Base-by-base conservation (phyloP, 2,329 filamentous ascomycete species). In the Fonsecaea erecta region DNA sequence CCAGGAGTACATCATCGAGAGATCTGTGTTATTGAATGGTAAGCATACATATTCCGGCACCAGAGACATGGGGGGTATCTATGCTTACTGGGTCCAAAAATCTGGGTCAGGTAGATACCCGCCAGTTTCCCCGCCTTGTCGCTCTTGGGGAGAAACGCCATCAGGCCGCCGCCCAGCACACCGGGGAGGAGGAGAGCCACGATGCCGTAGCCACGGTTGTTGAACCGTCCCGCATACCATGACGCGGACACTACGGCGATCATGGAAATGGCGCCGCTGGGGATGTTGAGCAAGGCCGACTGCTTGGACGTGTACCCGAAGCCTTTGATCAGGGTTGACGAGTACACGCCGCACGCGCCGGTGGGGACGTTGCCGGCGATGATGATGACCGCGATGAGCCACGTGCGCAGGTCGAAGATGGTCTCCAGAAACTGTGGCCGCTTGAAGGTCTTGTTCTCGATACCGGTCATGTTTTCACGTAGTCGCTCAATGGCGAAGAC, bases 401-500 rank as follows among this genome's bases (percentile, higher is more conserved):
- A 81, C 0, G 82, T 78, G 57, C 83, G 80, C 0, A 78, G 74
- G 43, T 83, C 79, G 8, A 60, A 54, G 51, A 63, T 52, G 4
- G 78, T 77, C 72, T 85, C 83, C 18, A 75, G 60, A 14, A 82
- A 74, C 55, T 85, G 83, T 3, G 73, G 67, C 14, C 71, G 67
- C 67, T 85, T 84, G 73, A 84, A 82, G 35, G 79, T 75, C 60
- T 82, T 82, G 73, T 82, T 84, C 54, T 83, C 79, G 18, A 84
- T 82, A 3, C 83, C 83, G 0, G 80, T 84, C 53, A 64, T 59
- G 63, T 71, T 69, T 57, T 66, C 69, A 21, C 64, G 66, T 43
- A 71, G 62, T 18, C 69, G 64, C n/a, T 63, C 48, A n/a, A 68
- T 54, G 52, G 66, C 48, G 30, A 67, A 28, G 26, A 55, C 40